phyloP scores from a whole-genome alignment of 805 yeast genomes.

The Sugiyamaella floridensis region DNA sequence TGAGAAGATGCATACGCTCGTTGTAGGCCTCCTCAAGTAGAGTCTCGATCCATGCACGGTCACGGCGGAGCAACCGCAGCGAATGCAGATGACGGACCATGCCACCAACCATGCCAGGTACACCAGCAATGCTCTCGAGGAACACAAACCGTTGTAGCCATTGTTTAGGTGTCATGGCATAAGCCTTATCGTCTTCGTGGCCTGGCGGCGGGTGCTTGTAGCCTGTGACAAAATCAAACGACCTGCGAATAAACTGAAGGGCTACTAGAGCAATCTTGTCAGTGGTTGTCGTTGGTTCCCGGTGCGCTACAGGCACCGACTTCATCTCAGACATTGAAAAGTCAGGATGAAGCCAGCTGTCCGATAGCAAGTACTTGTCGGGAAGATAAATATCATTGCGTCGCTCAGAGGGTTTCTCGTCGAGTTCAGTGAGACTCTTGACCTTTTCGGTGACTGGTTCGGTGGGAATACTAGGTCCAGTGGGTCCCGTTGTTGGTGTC shows the following conservation, averaged over 20 bases:
- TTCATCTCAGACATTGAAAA: constrained; percentile 35
- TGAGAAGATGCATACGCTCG: constrained; percentile 69
- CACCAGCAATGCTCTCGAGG: constrained; percentile 68
- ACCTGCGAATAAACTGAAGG: constrained; percentile 39
- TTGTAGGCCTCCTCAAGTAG: constrained; percentile 69
- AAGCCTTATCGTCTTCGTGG: constrained; percentile 29
- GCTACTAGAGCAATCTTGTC: constrained; percentile 49
- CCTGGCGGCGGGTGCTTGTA: constrained; percentile 50
- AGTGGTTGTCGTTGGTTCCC: constrained; percentile 40
- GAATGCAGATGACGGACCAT: constrained; percentile 64
- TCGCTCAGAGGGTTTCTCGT: neutral
- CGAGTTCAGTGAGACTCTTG: neutral
- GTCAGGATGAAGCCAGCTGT: constrained; percentile 40
- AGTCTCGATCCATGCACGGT: constrained; percentile 70
- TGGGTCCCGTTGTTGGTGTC: neutral
- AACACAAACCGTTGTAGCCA: constrained; percentile 59
- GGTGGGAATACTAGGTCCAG: neutral
- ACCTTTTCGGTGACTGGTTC: neutral
- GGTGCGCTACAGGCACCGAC: constrained; percentile 43
- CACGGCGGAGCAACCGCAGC: constrained; percentile 53
- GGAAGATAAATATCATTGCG: constrained; percentile 9
- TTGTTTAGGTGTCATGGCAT: constrained; percentile 51
- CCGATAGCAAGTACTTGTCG: constrained; percentile 16
- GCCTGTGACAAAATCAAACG: constrained; percentile 60
- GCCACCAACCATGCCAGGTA: constrained; percentile 75